Percentiles rank a stretch among this genome's conserved stretches.
Conservation (phyloP, 225 moss, liverwort and hornwort genomes). For the Marchantia polymorpha region DNA sequence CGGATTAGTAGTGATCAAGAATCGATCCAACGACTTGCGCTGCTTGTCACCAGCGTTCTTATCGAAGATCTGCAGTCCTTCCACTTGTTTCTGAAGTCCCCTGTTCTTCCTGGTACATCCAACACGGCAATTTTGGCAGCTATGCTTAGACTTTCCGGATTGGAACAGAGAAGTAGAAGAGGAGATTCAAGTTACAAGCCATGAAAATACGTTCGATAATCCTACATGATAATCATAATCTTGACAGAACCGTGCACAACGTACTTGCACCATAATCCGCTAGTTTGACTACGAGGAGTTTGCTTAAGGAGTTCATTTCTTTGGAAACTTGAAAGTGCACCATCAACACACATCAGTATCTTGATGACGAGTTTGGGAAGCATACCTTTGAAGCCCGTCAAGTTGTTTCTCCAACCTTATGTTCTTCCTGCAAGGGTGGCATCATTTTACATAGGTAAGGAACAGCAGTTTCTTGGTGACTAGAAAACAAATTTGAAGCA, state of each 20-base stretch:
- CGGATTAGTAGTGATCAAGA: constrained; percentile 12
- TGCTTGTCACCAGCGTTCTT: constrained; percentile 28
- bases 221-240: not conserved
- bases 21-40: constrained; percentile 30
- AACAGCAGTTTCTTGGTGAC: not conserved
- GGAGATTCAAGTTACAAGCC: not conserved
- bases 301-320: no score
- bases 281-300: not conserved
- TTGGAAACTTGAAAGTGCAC: no score
- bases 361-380: not conserved
- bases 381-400: constrained; percentile 38
- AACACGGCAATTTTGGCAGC: not conserved
- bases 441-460: not conserved
- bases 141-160: not conserved
- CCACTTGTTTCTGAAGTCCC: constrained; percentile 36
- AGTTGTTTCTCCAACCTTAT: constrained; percentile 41
- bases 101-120: constrained; percentile 35
- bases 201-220: not conserved
- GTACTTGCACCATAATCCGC: not conserved
- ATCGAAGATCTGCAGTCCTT: constrained; percentile 28
- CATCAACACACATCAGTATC: no score
- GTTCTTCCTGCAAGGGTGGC: constrained; percentile 34
- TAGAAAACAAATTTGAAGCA: not conserved
- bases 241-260: not conserved
- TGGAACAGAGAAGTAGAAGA: not conserved